Base-by-base conservation (phyloP, 129 eudicot species). In the Cynara cardunculus region DNA sequence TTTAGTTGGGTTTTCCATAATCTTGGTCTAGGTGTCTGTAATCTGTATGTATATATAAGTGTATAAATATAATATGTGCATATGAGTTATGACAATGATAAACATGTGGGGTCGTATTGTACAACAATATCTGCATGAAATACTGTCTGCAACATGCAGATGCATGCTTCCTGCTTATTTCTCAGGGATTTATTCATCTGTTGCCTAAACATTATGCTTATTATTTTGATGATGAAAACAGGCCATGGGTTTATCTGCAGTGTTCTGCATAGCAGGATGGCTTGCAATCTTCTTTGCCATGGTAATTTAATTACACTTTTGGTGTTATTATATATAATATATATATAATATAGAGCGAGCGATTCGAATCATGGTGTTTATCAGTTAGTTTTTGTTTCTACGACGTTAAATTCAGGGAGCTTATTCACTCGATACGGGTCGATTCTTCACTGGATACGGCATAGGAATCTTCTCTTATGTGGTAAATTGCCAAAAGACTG, bases 161-260 rank as follows among this genome's bases (percentile, higher is more conserved):
- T 74, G 25, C 49, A 70, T 77, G 27, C n/a, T 73, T 28, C 62
- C 68, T n/a, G 22, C 69, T 27, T 31, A 78, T 82, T 56, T 67
- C 65, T 67, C 59, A 65, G 69, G 46, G 12, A 31, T 44, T 24
- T 19, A 18, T 31, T 81, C 46, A 53, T 81, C 71, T 81, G 75
- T 65, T 25, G 26, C 26, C 30, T 71, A 13, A 27, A 14, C 31
- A 11, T 46, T 75, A 6, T 46, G 9, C 81, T 32, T 32, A 46
- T 76, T 22, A 1, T 71, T 53, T 31, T 84, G 35, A 75, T 76
- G 72, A 21, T 62, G 21, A 46, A 81, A 66, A 86, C 81, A 93
- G 98, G 97, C 98, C 61, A 93, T 93, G 98, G 87, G 94, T 79
- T 59, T 91, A 82, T 93, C 98, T 74, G 89, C 94, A 64, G 87